Conservation (phyloP, 257 asterid species). For the Solanum sitiens region DNA sequence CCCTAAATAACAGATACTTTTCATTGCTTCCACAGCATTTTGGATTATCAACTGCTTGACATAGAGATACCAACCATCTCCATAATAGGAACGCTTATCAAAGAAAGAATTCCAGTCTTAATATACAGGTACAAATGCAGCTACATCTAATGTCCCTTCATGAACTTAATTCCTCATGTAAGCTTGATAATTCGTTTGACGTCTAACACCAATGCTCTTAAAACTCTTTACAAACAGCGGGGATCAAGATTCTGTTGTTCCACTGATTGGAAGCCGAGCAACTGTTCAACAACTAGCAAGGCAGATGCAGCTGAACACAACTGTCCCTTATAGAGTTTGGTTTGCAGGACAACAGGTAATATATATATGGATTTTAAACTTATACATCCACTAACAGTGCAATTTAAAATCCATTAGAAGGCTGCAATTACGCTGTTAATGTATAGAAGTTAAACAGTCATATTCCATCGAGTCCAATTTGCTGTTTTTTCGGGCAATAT, state of each 20-base stretch:
- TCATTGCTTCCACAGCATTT: constrained; percentile 21
- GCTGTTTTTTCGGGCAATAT: neutral
- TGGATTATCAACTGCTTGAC: constrained; percentile 54
- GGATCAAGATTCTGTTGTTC: constrained; percentile 72
- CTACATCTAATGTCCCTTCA: neutral
- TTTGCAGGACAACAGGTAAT: constrained; percentile 55
- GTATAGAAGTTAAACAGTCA: neutral
- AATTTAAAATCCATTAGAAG: neutral
- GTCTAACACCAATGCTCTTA: neutral
- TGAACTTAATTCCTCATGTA: neutral
- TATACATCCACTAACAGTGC: neutral
- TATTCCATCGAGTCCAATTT: neutral
- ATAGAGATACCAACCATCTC: constrained; percentile 52
- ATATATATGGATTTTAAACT: neutral
- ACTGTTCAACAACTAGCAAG: constrained; percentile 37
- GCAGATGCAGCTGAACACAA: constrained; percentile 33
- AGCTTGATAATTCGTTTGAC: neutral
- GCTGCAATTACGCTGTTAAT: neutral
- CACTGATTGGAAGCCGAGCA: constrained; percentile 53
- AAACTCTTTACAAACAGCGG: constrained; percentile 29
- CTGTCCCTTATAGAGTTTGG: constrained; percentile 56
- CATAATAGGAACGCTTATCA: constrained; percentile 38
- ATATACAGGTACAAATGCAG: constrained; percentile 43
- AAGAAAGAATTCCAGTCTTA: constrained; percentile 41
- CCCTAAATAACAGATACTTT: neutral